Percentiles rank a stretch among this genome's conserved stretches.
Conservation (phyloP, 1,139 yeast species). For the Petasospora rhodanensis region DNA sequence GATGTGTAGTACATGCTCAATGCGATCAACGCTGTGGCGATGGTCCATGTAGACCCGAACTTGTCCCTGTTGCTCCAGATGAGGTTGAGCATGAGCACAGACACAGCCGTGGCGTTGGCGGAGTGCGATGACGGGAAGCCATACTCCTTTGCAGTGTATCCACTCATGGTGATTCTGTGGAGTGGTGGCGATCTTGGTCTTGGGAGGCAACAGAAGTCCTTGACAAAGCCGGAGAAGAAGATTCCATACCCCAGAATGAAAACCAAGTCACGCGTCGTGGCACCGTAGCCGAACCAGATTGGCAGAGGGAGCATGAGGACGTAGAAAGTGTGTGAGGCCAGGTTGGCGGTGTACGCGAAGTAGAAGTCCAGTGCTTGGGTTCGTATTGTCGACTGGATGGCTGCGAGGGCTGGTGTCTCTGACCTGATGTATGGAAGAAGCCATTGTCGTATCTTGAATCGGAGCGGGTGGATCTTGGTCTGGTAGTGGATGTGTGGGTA, state of each 20-base stretch:
- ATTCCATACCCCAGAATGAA: constrained; percentile 83
- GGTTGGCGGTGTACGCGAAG: constrained; percentile 84
- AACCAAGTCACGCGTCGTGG: constrained; percentile 63
- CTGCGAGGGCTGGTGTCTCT: constrained; percentile 62
- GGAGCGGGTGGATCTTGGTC: constrained; percentile 48
- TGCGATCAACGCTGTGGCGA: constrained; percentile 1
- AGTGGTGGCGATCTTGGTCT: constrained; percentile 92
- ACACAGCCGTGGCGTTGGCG: constrained; percentile 86
- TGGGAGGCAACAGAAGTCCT: constrained; percentile 86
- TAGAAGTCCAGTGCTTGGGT: constrained; percentile 58
- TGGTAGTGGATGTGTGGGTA: constrained; percentile 63
- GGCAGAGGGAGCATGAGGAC: constrained; percentile 84
- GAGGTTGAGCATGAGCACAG: constrained; percentile 40
- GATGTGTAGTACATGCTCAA: constrained; percentile 51
- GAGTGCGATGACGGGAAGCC: constrained; percentile 94
- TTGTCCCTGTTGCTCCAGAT: constrained; percentile 9
- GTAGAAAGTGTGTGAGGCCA: constrained; percentile 93
- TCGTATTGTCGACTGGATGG: constrained; percentile 51
- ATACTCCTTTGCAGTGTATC: constrained; percentile 86
- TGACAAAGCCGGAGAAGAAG: constrained; percentile 68
- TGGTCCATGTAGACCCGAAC: constrained; percentile 4
- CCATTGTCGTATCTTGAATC: constrained; percentile 53
- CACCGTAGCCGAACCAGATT: constrained; percentile 72
- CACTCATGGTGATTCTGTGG: constrained; percentile 82
- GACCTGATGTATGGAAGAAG: constrained; percentile 56